Evolutionary conservation across 2,329 filamentous ascomycete species (phyloP).

Genomic region (Xylariaceae sp.): DNA sequence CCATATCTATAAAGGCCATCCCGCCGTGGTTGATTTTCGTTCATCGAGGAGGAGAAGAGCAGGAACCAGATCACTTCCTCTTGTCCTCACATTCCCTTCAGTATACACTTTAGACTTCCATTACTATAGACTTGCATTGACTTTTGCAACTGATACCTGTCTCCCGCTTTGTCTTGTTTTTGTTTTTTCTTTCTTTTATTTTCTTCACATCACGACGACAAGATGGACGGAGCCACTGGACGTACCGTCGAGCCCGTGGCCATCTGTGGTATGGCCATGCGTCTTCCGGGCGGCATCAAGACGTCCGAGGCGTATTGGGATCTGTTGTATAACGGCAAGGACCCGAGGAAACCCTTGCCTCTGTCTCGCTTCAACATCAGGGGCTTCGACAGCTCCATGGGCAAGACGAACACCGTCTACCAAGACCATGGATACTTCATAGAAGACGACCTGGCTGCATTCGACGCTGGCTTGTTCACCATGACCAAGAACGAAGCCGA

Average conservation of each 20-base stretch:
- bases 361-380: not conserved
- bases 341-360: slow-evolving; percentile 18
- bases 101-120: no score
- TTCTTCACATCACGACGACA: no score
- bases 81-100: no score
- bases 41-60: no score
- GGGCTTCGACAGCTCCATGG: not conserved
- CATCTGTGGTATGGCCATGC: slow-evolving; percentile 24
- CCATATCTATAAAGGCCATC: no score
- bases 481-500: slow-evolving; percentile 19
- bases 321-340: slow-evolving; percentile 24
- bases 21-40: no score
- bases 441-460: slow-evolving; percentile 8
- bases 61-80: no score
- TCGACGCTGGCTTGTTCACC: slow-evolving; percentile 13
- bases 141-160: no score
- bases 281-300: slow-evolving; percentile 27
- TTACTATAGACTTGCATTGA: no score
- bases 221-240: no score
- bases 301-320: slow-evolving; percentile 27
- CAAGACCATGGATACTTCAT: not conserved
- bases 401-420: slow-evolving; percentile 8
- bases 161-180: no score
- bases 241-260: slow-evolving; percentile 14
- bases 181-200: no score